phyloP scores from a whole-genome alignment of 306 rosid genomes.

The Fagus crenata region DNA sequence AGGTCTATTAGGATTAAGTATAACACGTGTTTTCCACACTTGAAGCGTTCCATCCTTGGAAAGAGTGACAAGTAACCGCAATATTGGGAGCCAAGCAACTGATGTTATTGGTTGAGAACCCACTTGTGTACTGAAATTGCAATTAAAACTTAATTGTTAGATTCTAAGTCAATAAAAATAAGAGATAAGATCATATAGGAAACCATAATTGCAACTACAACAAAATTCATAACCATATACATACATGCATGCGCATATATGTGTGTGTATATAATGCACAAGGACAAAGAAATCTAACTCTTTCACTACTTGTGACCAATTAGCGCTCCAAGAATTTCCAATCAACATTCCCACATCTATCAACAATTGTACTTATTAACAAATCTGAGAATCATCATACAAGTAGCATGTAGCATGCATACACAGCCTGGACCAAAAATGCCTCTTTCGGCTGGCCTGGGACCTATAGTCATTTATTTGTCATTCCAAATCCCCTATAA shows the following conservation, averaged over 20 bases:
- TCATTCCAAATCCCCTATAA: neutral
- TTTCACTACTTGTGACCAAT: neutral
- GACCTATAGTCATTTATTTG: neutral
- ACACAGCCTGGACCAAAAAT: neutral
- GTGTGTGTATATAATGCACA: neutral
- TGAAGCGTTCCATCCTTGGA: conserved; percentile 89
- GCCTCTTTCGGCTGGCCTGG: neutral
- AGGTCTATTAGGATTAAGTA: conserved; percentile 74
- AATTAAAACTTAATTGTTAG: conserved; percentile 30
- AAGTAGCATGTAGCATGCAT: neutral
- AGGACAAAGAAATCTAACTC: neutral
- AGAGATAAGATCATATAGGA: conserved; percentile 16
- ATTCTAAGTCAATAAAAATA: conserved; percentile 27
- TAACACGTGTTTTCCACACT: conserved; percentile 89
- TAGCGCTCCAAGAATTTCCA: neutral
- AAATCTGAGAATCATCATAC: neutral
- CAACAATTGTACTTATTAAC: neutral
- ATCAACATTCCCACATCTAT: neutral
- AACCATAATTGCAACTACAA: neutral
- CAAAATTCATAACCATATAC: neutral
- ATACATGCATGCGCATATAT: neutral
- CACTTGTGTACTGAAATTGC: conserved; percentile 84
- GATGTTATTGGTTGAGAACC: conserved; percentile 91
- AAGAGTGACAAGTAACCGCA: conserved; percentile 84
- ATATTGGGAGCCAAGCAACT: conserved; percentile 85